Evolutionary conservation across 1,284 basidiomycete genomes (phyloP), one percentile per base, ranked within the genome.

Genomic region (Pisolithus thermaeus): DNA sequence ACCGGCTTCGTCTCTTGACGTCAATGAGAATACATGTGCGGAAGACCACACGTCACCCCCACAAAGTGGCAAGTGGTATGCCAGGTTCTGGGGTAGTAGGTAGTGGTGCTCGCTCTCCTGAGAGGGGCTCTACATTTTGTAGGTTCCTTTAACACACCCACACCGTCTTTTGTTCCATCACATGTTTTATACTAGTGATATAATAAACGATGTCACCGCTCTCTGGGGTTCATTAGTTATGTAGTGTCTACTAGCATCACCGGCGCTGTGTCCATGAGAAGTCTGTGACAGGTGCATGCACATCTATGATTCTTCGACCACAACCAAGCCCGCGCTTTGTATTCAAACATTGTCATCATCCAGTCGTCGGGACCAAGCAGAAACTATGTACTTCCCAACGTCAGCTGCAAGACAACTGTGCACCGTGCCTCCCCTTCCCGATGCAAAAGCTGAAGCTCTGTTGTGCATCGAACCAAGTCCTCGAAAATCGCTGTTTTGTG

Each of bases 381-480:
- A 20, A 14, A 20, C 25, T 52, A 91, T 91, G 88, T 91, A 91
- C 71, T 91, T 91, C 68, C 88, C 88, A 52, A 90, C 86, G 20
- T 82, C 84, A 32, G 80, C 86, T 48, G 85, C 88, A 25, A 74
- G 79, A 60, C 85, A 82, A 61, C 74, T 90, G 43, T 83, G 83
- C 22, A 80, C 80, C 20, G 73, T 76, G 28, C 84, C 87, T 44
- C 74, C 79, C 28, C 70, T 90, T 43, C 85, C 86, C 20, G 78
- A 86, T 56, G 69, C 80, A 48, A 72, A 76, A 12, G 71, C 75
- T 47, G 83, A 86, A 58, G 71, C 75, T 16, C 73, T 89, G 42
- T 67, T 90, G 44, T 74, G 73, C 18, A 66, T 92, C 51, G 72
- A 74, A 25, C 73, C 83, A 4, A 91, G 83, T 61, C 80, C 84